These are phyloP conservation scores for Crucibulum laeve DNA, from an alignment of 768 basidiomycete genomes.

Conservation along the genomic window DNA sequence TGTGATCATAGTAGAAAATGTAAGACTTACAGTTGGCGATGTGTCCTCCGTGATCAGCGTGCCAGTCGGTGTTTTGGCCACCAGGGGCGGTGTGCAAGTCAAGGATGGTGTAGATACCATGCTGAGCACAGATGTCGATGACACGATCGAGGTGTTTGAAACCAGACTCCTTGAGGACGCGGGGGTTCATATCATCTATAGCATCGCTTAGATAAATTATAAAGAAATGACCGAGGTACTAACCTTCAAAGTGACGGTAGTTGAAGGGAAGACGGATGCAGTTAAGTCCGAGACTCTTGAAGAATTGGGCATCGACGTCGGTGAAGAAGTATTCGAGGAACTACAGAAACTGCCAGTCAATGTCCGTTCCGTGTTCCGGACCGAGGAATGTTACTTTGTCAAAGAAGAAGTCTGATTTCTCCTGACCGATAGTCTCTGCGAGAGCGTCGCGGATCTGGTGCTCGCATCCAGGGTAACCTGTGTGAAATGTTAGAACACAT, in stretches of 20 bases:
- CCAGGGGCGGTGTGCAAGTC: slow-evolving; percentile 78
- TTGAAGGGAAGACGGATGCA: slow-evolving; percentile 75
- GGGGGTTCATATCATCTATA: slow-evolving; percentile 70
- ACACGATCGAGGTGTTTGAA: slow-evolving; percentile 85
- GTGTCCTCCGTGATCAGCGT: slow-evolving; percentile 67
- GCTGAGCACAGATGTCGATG: slow-evolving; percentile 66
- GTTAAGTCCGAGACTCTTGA: slow-evolving; percentile 75
- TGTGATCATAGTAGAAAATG: background rate
- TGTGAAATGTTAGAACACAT: background rate
- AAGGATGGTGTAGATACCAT: slow-evolving; percentile 77
- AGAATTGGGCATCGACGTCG: slow-evolving; percentile 71
- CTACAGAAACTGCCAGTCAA: slow-evolving; percentile 24
- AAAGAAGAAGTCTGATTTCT: slow-evolving; percentile 76
- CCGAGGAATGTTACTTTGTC: slow-evolving; percentile 53
- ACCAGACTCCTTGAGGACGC: slow-evolving; percentile 67
- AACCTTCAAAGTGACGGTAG: slow-evolving; percentile 69
- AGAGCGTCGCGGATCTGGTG: slow-evolving; percentile 72
- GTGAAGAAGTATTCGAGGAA: slow-evolving; percentile 84
- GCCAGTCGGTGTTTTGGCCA: slow-evolving; percentile 80
- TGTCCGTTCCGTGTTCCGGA: background rate
- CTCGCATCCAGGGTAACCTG: slow-evolving; percentile 79
- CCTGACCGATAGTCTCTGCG: slow-evolving; percentile 57
- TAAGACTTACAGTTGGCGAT: slow-evolving; percentile 48
- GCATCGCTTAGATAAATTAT: background rate
- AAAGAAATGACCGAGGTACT: background rate